Base-by-base conservation (phyloP, 2,329 filamentous ascomycete genomes). In the Basipetospora chlamydospora region DNA sequence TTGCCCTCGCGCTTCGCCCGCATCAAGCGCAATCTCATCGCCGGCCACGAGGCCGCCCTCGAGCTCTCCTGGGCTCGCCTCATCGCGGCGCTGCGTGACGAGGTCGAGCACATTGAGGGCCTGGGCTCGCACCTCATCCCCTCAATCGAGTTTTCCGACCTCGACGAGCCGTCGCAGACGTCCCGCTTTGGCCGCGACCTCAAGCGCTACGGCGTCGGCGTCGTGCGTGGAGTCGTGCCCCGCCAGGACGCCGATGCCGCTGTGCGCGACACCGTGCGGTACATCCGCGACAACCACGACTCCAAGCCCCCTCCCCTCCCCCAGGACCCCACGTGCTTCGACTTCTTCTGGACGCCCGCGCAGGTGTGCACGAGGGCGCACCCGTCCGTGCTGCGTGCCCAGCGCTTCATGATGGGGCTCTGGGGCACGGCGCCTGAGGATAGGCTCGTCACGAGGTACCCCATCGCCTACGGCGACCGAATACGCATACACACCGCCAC, bases 331-430 rank as follows among this genome's bases (percentile, higher is more conserved):
- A 73, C 77, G 2, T 80, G 80, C 35, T 81, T 77, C 54, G 77
- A 82, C 53, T 69, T 81, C 47, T 82, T 80, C 57, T 82, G 77
- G 78, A 77, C 77, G 5, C 76, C 76, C 0, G 70, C 76, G 1
- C 78, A 83, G 55, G 67, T 78, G 38, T 67, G 70, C 46, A 73
- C 76, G n/a, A 70, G 78, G 17, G 70, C 73, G 0, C 73, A 83
- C 45, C 71, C 75, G 3, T 66, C 70, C 44, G 64, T 82, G 41
- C 60, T 82, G 28, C 58, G 59, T 26, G 66, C 77, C 2, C 77
- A 83, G 56, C 61, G 64, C 25, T 82, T 79, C 48, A 67, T 79
- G 50, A 76, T 80, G 63, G 60, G 64, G 8, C 57, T 81, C 20
- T 83, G 79, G 78, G 71, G 79, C 41, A 55, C 57, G 22, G 58